Evolutionary conservation across 768 basidiomycete species (phyloP).

Genomic region (Lentinula aciculospora): DNA sequence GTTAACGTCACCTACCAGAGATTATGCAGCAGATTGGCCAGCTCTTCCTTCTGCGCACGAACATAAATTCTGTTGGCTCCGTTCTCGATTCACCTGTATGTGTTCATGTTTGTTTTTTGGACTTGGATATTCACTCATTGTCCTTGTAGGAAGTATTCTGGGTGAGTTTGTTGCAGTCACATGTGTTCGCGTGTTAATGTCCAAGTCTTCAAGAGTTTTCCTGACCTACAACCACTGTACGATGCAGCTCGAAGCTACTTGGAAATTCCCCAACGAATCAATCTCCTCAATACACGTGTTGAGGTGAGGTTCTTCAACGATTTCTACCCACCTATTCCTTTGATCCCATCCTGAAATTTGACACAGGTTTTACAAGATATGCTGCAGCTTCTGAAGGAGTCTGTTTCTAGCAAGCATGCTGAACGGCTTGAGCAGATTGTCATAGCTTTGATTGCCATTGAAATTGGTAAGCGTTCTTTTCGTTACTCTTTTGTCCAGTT

Average conservation of each 20-base stretch:
- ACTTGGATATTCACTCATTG: not conserved
- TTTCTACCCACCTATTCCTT: not conserved
- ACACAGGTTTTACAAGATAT: constrained; percentile 90
- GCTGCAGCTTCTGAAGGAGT: constrained; percentile 92
- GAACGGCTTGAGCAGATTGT: constrained; percentile 92
- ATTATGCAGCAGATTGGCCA: constrained; percentile 98
- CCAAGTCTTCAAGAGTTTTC: constrained; percentile 66
- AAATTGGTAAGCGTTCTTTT: constrained; percentile 56
- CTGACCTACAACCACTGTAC: constrained; percentile 92
- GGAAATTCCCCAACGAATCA: constrained; percentile 91
- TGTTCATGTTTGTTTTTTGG: constrained; percentile 9
- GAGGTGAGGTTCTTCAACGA: constrained; percentile 59
- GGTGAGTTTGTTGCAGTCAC: constrained; percentile 39
- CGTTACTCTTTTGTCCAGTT: constrained; percentile 1
- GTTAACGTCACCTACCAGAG: constrained; percentile 38
- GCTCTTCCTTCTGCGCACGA: constrained; percentile 87
- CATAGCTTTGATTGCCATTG: constrained; percentile 84
- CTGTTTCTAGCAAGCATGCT: constrained; percentile 84
- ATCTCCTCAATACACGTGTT: constrained; percentile 88
- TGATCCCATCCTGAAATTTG: not conserved
- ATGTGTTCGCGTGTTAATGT: not conserved
- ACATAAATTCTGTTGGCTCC: constrained; percentile 93
- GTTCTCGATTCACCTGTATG: constrained; percentile 93
- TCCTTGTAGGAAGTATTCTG: constrained; percentile 89
- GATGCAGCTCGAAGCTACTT: constrained; percentile 91